phyloP scores from a whole-genome alignment of 1,284 basidiomycete genomes.

The Abortiporus biennis region DNA sequence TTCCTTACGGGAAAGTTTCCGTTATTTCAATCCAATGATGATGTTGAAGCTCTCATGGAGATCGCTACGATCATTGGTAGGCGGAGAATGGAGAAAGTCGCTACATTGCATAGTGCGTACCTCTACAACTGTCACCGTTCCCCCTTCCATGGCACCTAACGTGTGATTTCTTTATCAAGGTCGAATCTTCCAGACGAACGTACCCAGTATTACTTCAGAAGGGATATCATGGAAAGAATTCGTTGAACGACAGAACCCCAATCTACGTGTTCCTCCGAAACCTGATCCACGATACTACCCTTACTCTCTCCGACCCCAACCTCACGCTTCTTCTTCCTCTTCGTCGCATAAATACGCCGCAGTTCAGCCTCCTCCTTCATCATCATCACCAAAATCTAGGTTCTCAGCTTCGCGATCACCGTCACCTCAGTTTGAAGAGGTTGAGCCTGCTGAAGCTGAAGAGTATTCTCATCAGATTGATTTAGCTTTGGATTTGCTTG shows the following conservation, averaged over 20 bases:
- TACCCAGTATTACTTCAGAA: conserved; percentile 65
- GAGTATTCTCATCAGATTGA: conserved; percentile 55
- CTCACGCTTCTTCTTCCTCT: conserved; percentile 3
- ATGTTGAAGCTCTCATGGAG: conserved; percentile 94
- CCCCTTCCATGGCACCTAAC: too few relatives aligned
- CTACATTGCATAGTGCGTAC: conserved; percentile 82
- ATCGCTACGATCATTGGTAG: conserved; percentile 87
- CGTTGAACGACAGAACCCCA: conserved; percentile 73
- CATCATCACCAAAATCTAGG: conserved; percentile 15
- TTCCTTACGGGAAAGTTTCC: conserved; percentile 94
- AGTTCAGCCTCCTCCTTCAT: conserved; percentile 4
- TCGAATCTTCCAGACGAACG: conserved; percentile 81
- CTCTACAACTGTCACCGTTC: neutral
- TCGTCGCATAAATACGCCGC: neutral
- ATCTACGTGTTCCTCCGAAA: conserved; percentile 52
- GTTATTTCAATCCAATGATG: conserved; percentile 91
- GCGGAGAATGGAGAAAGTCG: conserved; percentile 79
- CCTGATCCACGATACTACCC: conserved; percentile 51
- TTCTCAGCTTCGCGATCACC: conserved; percentile 19
- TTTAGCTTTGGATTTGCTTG: conserved; percentile 68
- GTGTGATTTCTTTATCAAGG: conserved; percentile 41
- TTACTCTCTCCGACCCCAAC: conserved; percentile 34
- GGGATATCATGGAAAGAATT: conserved; percentile 69
- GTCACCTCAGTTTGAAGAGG: conserved; percentile 15
- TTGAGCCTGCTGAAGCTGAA: conserved; percentile 19